phyloP scores from a whole-genome alignment of 176 grass and related monocot genomes.

The Avena atlantica region DNA sequence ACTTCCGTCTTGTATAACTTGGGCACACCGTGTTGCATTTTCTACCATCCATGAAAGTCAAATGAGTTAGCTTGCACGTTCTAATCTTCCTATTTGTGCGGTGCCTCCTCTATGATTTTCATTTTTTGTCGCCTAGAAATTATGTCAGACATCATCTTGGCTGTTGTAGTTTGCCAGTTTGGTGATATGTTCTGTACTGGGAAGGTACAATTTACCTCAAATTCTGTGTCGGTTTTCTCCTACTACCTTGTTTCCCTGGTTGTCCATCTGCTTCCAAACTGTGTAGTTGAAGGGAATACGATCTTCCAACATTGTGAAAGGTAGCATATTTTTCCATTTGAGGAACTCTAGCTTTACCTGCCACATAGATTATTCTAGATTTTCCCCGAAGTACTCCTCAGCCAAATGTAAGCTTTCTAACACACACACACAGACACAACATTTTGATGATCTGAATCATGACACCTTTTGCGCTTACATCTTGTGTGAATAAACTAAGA shows the following conservation, averaged over 20 bases:
- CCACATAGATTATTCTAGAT: conserved; percentile 32
- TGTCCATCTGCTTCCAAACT: not conserved
- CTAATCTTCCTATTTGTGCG: conserved; percentile 8
- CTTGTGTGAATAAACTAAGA: conserved; percentile 35
- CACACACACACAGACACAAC: not conserved
- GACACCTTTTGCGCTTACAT: conserved; percentile 32
- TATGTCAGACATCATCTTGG: not conserved
- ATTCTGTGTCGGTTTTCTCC: not conserved
- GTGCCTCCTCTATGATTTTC: not conserved
- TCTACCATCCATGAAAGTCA: conserved; percentile 29
- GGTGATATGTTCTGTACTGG: not conserved
- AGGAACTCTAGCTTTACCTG: conserved; percentile 34
- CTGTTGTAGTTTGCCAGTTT: conserved; percentile 1
- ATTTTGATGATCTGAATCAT: conserved; percentile 7
- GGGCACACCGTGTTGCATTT: conserved; percentile 5
- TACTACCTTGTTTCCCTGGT: not conserved
- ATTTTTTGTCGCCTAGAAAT: not conserved
- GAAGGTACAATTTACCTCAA: not conserved
- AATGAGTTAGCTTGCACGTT: conserved; percentile 3
- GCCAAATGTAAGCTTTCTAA: conserved; percentile 60
- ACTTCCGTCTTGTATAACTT: conserved; percentile 26
- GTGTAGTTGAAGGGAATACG: not conserved
- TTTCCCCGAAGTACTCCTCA: conserved; percentile 9
- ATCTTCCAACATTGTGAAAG: not conserved
- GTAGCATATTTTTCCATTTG: conserved; percentile 6